Evolutionary conservation across 176 grass and related monocot species (phyloP).

Genomic region (Bothriochloa decipiens): DNA sequence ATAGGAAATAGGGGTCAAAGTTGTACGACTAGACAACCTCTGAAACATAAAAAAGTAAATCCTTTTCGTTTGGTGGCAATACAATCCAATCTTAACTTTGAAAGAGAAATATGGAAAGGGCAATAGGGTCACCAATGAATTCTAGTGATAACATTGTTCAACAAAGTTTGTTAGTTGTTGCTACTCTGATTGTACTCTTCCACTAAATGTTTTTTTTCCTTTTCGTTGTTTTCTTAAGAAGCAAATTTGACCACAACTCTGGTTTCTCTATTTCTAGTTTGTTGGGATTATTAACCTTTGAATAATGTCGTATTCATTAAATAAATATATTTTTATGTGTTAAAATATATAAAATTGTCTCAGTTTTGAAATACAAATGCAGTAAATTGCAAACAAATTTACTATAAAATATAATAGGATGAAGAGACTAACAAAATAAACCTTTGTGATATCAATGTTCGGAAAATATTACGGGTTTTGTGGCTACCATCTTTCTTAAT

Average conservation of each 20-base stretch:
- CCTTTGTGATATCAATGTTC: background rate
- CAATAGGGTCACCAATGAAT: background rate
- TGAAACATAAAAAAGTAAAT: no score
- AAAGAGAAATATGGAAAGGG: background rate
- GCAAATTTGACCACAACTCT: background rate
- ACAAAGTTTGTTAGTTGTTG: background rate
- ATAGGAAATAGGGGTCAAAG: no score
- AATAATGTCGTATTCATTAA: background rate
- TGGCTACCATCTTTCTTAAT: no score
- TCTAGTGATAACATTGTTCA: background rate
- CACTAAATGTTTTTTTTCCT: background rate
- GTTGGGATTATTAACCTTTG: no score
- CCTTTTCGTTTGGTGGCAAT: background rate
- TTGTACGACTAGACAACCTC: background rate
- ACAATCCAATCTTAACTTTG: background rate
- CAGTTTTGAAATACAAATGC: no score
- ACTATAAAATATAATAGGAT: background rate
- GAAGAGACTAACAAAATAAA: background rate
- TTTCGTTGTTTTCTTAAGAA: background rate
- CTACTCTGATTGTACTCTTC: background rate
- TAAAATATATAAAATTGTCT: background rate
- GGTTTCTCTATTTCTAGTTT: background rate
- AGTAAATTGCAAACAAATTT: background rate
- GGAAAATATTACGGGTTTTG: background rate
- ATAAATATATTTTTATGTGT: background rate